These are phyloP conservation scores for Tulasnella sp. DNA, from an alignment of 768 basidiomycete species.

Conservation along the genomic window DNA sequence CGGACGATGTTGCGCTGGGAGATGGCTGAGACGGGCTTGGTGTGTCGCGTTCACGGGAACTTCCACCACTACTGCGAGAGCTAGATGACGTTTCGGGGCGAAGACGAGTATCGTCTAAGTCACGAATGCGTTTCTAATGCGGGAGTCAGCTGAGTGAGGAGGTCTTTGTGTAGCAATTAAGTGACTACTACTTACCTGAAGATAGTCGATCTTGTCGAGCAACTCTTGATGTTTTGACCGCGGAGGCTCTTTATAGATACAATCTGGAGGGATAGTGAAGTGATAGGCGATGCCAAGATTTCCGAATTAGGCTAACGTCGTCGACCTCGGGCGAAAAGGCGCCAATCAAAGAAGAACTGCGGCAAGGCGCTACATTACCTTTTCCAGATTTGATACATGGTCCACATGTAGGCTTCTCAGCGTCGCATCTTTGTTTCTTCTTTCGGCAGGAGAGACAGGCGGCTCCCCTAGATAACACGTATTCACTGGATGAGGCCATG, in stretches of 20 bases:
- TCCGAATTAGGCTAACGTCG: neutral
- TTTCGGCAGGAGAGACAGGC: constrained; percentile 21
- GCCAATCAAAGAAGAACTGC: neutral
- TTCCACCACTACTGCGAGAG: neutral
- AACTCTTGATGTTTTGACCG: neutral
- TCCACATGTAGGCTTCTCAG: constrained; percentile 6
- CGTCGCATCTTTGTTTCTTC: constrained; percentile 27
- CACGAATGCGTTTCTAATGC: neutral
- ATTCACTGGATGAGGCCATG: neutral
- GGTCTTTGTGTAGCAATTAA: neutral
- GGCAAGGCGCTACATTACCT: constrained; percentile 17
- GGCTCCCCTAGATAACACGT: constrained; percentile 9
- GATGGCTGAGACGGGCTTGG: neutral
- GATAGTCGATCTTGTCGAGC: neutral
- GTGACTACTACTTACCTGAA: neutral
- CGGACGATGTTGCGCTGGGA: neutral
- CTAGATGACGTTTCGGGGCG: neutral
- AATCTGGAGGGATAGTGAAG: too few species aligned
- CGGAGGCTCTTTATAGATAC: constrained; percentile 23
- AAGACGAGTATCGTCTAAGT: neutral
- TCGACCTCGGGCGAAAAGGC: neutral
- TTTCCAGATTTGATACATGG: constrained; percentile 16
- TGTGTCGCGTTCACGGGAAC: neutral
- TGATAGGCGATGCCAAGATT: neutral
- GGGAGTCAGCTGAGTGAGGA: neutral